phyloP scores from a whole-genome alignment of 2,329 filamentous ascomycete species.

The Scedosporium dehoogii region DNA sequence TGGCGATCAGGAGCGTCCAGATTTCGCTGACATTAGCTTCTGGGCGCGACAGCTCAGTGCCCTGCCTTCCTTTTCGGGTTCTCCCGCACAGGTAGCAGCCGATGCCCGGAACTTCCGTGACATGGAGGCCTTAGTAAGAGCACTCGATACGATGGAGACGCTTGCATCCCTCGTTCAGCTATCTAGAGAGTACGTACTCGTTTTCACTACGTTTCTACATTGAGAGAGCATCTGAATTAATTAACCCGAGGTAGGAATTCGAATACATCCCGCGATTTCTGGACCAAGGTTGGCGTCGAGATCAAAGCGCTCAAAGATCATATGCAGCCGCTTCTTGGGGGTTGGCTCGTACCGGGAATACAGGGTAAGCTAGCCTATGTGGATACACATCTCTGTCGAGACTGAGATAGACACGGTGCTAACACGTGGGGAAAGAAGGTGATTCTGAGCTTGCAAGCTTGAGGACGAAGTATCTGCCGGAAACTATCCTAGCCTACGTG shows the following conservation, averaged over 20 bases:
- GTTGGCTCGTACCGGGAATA: slow-evolving; percentile 49
- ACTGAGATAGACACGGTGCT: slow-evolving; percentile 3
- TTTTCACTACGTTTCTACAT: not conserved
- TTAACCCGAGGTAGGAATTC: slow-evolving; percentile 14
- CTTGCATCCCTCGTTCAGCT: slow-evolving; percentile 47
- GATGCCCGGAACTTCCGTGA: slow-evolving; percentile 57
- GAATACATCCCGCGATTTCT: slow-evolving; percentile 36
- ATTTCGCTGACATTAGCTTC: slow-evolving; percentile 29
- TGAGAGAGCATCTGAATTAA: not conserved
- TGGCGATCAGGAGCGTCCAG: slow-evolving; percentile 24
- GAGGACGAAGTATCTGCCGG: slow-evolving; percentile 72
- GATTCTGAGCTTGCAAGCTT: slow-evolving; percentile 53
- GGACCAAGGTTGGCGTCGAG: slow-evolving; percentile 41
- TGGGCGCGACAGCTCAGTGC: slow-evolving; percentile 24
- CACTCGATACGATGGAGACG: slow-evolving; percentile 58
- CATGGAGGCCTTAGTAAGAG: slow-evolving; percentile 56
- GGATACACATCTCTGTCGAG: not conserved
- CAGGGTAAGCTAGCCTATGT: slow-evolving; percentile 35
- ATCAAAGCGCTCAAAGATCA: slow-evolving; percentile 44
- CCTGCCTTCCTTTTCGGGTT: slow-evolving; percentile 14
- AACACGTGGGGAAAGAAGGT: slow-evolving; percentile 33
- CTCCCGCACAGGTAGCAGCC: slow-evolving; percentile 32
- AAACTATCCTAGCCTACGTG: slow-evolving; percentile 76
- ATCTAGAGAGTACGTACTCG: slow-evolving; percentile 37
- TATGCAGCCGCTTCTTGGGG: slow-evolving; percentile 52